Evolutionary conservation across 192 early-diverging fungal species (phyloP), one percentile per base, ranked within the genome.

Genomic region (Mortierella antarctica): DNA sequence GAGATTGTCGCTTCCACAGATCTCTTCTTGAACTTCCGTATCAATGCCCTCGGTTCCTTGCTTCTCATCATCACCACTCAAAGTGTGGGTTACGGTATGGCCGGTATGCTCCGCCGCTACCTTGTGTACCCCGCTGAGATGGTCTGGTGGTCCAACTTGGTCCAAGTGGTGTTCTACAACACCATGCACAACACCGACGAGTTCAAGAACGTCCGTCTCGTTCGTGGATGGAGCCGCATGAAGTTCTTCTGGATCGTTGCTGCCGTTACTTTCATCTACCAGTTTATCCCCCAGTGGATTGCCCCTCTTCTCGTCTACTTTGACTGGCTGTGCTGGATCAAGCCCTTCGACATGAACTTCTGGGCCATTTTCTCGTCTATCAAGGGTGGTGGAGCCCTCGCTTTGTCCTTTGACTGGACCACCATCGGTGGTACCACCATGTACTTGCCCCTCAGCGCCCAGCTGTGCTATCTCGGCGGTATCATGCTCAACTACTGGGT

Each of bases 71-170:
- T 93, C 62, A 91, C 93, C 0, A 94, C 95, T 1, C 83, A 83
- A 64, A 61, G 86, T 39, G 23, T 88, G 11, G 86, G 88, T 20
- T 89, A 85, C 55, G 88, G 86, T 52, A 75, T 97, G 78, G 91
- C 96, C 8, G 96, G 96, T 60, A 72, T 95, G 7, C 82, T 90
- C 40, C 91, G 96, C 49, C 89, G 48, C 93, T 91, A 82, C 80
- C 95, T 46, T 1, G 95, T 97, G 17, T 89, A 93, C 65, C 95
- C 95, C 12, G 80, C 92, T 1, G 85, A 88, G 6, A 96, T 96
- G 94, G 83, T 95, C 48, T 99, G 96, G 96, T 96, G 96, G 15
- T 60, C 86, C 5, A 92, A 86, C 21, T 84, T 98, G 12, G 87
- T 88, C 48, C 80, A 84, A 48, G 81, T 85, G 20, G 82, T 84